Conservation (phyloP, 108 stramenopile species). For the Skeletonema potamos region DNA sequence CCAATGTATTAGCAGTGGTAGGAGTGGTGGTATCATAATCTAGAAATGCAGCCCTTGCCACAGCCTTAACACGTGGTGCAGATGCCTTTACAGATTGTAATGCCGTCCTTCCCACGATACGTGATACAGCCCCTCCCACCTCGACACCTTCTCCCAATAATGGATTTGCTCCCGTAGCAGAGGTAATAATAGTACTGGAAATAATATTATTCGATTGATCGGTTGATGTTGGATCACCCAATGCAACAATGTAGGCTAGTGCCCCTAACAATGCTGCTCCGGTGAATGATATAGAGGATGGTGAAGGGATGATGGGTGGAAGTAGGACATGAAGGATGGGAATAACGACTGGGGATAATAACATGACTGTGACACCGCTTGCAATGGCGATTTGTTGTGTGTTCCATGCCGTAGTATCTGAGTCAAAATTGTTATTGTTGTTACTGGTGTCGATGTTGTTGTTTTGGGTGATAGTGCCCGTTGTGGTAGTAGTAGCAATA, state of each 20-base stretch:
- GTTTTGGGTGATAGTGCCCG: no score
- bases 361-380: conserved; percentile 32
- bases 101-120: conserved; percentile 41
- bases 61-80: conserved; percentile 35
- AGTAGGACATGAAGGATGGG: conserved; percentile 37
- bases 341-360: conserved; percentile 34
- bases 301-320: conserved; percentile 37
- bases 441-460: not conserved
- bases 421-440: conserved; percentile 1
- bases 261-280: conserved; percentile 42
- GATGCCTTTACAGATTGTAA: conserved; percentile 26
- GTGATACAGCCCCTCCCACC: conserved; percentile 39
- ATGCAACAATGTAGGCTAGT: conserved; percentile 36
- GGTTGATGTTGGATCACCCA: conserved; percentile 40
- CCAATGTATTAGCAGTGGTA: conserved; percentile 18
- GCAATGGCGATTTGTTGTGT: conserved; percentile 45
- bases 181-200: no score
- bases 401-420: conserved; percentile 14
- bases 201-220: conserved; percentile 25
- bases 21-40: conserved; percentile 41
- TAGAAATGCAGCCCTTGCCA: conserved; percentile 31
- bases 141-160: conserved; percentile 37
- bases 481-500: not conserved
- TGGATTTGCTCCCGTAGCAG: no score
- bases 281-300: conserved; percentile 40